Conservation (phyloP, 1,139 yeast genomes). For the Saccharomyces pastorianus region DNA sequence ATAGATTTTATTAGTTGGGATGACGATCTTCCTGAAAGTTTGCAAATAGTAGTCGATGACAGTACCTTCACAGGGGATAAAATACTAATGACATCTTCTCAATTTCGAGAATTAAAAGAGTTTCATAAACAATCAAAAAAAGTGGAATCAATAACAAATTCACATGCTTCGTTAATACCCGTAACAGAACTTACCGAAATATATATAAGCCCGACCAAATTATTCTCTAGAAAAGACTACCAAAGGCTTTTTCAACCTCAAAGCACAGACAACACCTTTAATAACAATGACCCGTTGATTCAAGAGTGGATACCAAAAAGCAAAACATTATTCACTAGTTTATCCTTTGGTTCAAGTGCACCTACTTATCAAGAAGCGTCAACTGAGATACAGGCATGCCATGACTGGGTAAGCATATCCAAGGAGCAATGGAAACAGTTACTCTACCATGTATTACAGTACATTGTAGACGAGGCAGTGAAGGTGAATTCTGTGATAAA, state of each 20-base stretch:
- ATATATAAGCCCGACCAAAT: not conserved
- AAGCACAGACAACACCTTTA: not conserved
- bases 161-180: not conserved
- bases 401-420: not conserved
- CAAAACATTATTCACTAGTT: not conserved
- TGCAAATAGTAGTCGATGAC: conserved; percentile 13
- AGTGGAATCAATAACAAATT: not conserved
- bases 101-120: not conserved
- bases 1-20: conserved; percentile 51
- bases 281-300: not conserved
- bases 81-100: not conserved
- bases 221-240: not conserved
- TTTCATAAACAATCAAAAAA: not conserved
- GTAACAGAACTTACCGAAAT: not conserved
- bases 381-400: not conserved
- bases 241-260: not conserved
- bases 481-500: not conserved
- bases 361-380: not conserved
- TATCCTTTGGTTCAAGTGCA: not conserved
- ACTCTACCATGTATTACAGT: not conserved
- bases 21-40: not conserved
- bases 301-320: not conserved
- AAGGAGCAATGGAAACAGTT: not conserved
- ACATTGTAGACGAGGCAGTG: not conserved
- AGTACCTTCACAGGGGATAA: not conserved